Conservation (phyloP, 768 basidiomycete species). For the Psilocybe azurescens region DNA sequence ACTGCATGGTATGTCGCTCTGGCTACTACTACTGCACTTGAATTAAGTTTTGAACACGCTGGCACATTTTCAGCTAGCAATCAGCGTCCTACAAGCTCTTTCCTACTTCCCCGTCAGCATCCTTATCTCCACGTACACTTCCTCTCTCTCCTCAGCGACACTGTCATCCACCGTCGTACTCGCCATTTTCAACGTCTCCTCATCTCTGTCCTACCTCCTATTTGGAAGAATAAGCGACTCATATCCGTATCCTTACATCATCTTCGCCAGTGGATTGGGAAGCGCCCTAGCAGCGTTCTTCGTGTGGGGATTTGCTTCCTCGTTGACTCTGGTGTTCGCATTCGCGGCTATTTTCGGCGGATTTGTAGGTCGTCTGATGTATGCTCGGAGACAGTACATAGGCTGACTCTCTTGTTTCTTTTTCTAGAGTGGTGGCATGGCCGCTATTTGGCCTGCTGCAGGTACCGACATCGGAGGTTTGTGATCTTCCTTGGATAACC, state of each 20-base stretch:
- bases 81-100: conserved; percentile 8
- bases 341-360: conserved; percentile 14
- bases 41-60: neutral
- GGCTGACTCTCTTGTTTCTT: neutral
- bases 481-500: neutral
- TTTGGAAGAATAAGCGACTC: conserved; percentile 15
- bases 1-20: neutral
- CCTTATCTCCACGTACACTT: conserved; percentile 14
- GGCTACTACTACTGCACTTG: neutral
- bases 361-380: conserved; percentile 1
- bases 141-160: conserved; percentile 13
- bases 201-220: conserved; percentile 9
- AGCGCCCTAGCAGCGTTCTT: conserved; percentile 13
- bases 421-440: neutral
- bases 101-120: conserved; percentile 17
- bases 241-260: conserved; percentile 17
- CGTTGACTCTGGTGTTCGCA: conserved; percentile 11
- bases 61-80: conserved; percentile 4
- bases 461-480: conserved; percentile 2
- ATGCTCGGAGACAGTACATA: neutral
- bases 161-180: conserved; percentile 13
- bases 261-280: conserved; percentile 12
- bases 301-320: conserved; percentile 17
- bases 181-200: conserved; percentile 14
- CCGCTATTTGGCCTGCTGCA: conserved; percentile 4